A percentile compares a stretch with the other conserved stretches of the same genome.
Evolutionary conservation across 179 eudicot genomes (phyloP).

Genomic region (Spergularia azorica): DNA sequence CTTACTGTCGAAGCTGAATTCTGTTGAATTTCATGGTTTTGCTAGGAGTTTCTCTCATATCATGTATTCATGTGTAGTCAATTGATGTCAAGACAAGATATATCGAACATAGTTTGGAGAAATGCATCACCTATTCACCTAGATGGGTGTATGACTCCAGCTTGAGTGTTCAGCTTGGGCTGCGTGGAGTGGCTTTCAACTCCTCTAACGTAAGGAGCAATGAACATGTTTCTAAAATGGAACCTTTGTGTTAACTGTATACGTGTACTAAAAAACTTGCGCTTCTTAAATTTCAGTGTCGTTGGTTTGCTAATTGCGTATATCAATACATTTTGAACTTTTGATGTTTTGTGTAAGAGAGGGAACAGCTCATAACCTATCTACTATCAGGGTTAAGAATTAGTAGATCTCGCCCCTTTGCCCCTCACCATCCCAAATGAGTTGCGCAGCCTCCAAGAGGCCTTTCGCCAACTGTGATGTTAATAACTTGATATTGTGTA

Average conservation of each 20-base stretch:
- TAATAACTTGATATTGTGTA: no score
- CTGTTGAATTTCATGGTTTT: neutral
- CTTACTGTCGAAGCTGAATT: neutral
- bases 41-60: neutral
- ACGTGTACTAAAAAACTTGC: neutral
- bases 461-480: no score
- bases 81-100: neutral
- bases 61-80: neutral
- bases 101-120: neutral
- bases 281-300: conserved; percentile 11
- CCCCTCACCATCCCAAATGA: no score
- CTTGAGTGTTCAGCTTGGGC: neutral
- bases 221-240: neutral
- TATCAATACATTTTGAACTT: neutral
- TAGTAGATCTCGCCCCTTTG: no score
- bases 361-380: neutral
- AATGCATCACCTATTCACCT: neutral
- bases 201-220: neutral
- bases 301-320: neutral
- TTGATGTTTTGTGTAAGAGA: neutral
- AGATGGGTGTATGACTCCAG: neutral
- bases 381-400: no score
- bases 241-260: neutral
- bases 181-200: neutral
- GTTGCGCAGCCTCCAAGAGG: no score